A percentile compares a stretch with the other conserved stretches of the same genome.
These are phyloP conservation scores for Populus davidiana DNA, from an alignment of 345 rosid genomes.

Conservation along the genomic window DNA sequence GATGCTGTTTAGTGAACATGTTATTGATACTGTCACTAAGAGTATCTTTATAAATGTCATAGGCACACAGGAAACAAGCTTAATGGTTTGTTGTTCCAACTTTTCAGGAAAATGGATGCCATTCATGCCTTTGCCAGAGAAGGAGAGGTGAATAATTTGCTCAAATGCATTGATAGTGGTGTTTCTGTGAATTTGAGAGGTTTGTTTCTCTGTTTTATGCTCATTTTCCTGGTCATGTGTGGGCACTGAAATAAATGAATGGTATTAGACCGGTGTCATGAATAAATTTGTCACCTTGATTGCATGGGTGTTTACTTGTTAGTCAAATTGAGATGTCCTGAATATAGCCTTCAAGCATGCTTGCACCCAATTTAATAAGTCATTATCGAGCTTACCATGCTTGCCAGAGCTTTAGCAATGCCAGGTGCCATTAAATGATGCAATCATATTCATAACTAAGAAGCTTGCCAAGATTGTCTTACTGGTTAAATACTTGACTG, in stretches of 20 bases:
- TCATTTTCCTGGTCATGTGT: background rate
- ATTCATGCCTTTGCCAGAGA: slow-evolving; percentile 89
- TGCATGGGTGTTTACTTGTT: background rate
- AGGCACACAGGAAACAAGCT: background rate
- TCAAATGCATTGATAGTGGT: slow-evolving; percentile 66
- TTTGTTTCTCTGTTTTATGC: slow-evolving; percentile 11
- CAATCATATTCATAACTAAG: background rate
- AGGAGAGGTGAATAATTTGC: slow-evolving; percentile 70
- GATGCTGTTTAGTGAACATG: background rate
- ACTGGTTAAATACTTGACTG: no score
- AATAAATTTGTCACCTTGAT: background rate
- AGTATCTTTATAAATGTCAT: background rate
- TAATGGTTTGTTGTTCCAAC: background rate
- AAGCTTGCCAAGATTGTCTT: background rate
- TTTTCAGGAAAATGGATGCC: slow-evolving; percentile 78
- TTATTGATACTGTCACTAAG: background rate
- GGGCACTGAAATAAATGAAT: background rate
- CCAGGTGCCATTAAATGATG: background rate
- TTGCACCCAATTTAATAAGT: background rate
- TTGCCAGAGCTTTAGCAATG: background rate
- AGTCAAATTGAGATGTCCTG: background rate
- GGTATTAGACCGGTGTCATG: background rate
- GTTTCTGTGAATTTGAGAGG: slow-evolving; percentile 69
- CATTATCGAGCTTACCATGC: background rate
- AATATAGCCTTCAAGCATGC: background rate